A percentile compares a stretch with the other conserved stretches of the same genome.
Conservation (phyloP, 139 green algal genomes). For the Nannochloris sp. region DNA sequence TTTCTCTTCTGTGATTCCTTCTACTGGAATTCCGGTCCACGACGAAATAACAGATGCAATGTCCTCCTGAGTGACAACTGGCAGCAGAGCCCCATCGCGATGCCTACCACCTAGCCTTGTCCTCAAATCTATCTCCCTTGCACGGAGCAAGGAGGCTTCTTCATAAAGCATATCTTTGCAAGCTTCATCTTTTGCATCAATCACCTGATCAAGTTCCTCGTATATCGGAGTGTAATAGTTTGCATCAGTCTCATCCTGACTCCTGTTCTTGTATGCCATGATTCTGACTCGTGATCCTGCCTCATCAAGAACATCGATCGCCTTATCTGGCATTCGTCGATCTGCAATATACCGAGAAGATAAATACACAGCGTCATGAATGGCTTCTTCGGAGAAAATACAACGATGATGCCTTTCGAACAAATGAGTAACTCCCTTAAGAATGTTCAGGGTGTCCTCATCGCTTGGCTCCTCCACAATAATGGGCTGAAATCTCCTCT, state of each 20-base stretch:
- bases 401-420: constrained; percentile 86
- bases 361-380: constrained; percentile 46
- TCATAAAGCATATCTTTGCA: constrained; percentile 64
- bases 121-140: constrained; percentile 48
- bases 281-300: constrained; percentile 82
- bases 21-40: constrained; percentile 61
- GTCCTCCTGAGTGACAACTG: constrained; percentile 61
- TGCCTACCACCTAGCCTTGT: constrained; percentile 11
- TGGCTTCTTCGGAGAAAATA: constrained; percentile 41
- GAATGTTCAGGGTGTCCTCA: constrained; percentile 65
- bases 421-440: constrained; percentile 47
- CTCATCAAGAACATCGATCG: constrained; percentile 98
- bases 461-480: constrained; percentile 65
- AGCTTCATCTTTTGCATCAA: constrained; percentile 21
- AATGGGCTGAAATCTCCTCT: constrained; percentile 92
- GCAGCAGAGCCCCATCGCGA: constrained; percentile 25
- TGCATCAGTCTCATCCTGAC: neutral
- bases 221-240: constrained; percentile 16
- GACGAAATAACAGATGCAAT: constrained; percentile 79
- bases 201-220: constrained; percentile 45
- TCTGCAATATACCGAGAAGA: constrained; percentile 70
- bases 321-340: constrained; percentile 90
- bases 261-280: constrained; percentile 45
- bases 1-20: constrained; percentile 53
- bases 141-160: constrained; percentile 73